Base-by-base conservation (phyloP, 768 basidiomycete genomes). In the Trametes meyenii region DNA sequence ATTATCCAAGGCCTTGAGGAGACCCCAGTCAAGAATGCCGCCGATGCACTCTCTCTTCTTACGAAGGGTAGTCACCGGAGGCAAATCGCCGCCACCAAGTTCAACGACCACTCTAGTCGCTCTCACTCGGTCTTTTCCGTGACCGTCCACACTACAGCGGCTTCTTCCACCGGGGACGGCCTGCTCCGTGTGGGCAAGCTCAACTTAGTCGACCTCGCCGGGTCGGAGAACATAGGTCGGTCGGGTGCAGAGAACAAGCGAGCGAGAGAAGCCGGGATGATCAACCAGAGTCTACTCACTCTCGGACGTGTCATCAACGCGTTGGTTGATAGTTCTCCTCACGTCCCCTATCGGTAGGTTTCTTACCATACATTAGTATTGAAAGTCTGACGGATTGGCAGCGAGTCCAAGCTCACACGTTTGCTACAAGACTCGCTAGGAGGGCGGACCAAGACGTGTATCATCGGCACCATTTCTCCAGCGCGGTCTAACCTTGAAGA, bases 81-180 rank as follows among this genome's bases (percentile, higher is more conserved):
- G 55, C 95, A 98, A 75, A 92, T 93, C 46, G 97, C 96, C 0
- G 87, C 93, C 10, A 98, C 97, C 21, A 96, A 95, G 72, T 96
- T 98, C 82, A 99, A 99, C 72, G 94, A 98, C 70, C 92, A 94
- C 67, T 96, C 94, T 5, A 92, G 95, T 75, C 94, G 97, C 14
- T 98, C 97, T 0, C 97, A 99, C 72, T 97, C 96, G 1, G 89
- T 99, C 16, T 98, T 99, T 74, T 92, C 94, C n/a, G 86, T 99
- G 67, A 94, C 93, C 0, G 90, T 99, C 0, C 94, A 97, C 70
- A 85, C 87, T 64, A 98, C 96, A 69, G 95, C 97, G 71, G 83
- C 84, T 1, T 85, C 86, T 1, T 73, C 81, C 11, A 78, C 85
- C 39, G 92, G 92, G 2, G 94, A 98, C 64, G 96, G 98, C 71